A percentile compares a stretch with the other conserved stretches of the same genome.
These are phyloP conservation scores for Flaveria floridana DNA, from an alignment of 140 eudicot genomes.

Conservation along the genomic window DNA sequence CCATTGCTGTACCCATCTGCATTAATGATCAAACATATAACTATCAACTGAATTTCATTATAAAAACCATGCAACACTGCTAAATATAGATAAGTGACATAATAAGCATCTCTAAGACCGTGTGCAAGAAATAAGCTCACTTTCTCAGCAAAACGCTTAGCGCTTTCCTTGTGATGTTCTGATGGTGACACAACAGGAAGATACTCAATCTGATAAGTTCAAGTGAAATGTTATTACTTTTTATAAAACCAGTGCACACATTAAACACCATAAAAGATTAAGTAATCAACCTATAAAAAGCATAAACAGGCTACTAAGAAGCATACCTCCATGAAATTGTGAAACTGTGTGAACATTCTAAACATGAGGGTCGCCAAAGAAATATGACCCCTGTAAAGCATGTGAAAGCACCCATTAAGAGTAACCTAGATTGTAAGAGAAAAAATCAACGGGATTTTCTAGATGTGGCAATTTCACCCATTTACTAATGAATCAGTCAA, in stretches of 20 bases:
- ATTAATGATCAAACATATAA: slow-evolving; percentile 14
- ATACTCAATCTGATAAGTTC: slow-evolving; percentile 68
- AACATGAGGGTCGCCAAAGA: slow-evolving; percentile 74
- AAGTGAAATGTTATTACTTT: neutral
- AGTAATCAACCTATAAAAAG: slow-evolving; percentile 1
- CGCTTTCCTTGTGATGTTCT: slow-evolving; percentile 72
- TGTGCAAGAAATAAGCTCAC: slow-evolving; percentile 44
- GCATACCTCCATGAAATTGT: slow-evolving; percentile 95
- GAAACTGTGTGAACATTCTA: slow-evolving; percentile 95
- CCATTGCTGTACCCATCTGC: slow-evolving; percentile 79
- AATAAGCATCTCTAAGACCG: neutral
- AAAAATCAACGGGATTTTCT: neutral
- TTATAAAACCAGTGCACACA: slow-evolving; percentile 17
- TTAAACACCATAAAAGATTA: neutral
- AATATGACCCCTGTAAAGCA: slow-evolving; percentile 73
- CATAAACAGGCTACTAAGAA: neutral
- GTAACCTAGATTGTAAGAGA: neutral
- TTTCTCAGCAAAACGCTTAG: slow-evolving; percentile 65
- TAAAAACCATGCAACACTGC: slow-evolving; percentile 1
- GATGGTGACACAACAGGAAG: slow-evolving; percentile 76
- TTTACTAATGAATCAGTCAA: neutral
- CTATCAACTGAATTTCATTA: neutral
- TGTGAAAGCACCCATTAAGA: neutral
- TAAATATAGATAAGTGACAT: neutral
- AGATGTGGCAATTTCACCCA: neutral